Conservation (phyloP, 306 rosid species). For the Pterocarpus santalinus region DNA sequence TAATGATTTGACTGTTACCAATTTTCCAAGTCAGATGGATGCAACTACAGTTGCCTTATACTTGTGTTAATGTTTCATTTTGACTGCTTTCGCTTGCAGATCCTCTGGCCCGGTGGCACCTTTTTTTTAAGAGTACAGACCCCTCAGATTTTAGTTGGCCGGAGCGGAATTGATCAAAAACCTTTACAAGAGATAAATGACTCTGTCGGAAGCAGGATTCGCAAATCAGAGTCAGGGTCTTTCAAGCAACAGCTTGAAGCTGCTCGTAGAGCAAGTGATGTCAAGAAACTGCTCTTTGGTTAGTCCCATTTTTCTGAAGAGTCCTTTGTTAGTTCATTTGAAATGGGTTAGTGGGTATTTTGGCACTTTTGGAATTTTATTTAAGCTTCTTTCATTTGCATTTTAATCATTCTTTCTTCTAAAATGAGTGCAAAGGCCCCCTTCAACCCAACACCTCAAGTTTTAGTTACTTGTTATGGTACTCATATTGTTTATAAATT, state of each 20-base stretch:
- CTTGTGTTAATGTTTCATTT: conserved; percentile 41
- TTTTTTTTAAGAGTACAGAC: conserved; percentile 69
- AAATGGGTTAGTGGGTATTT: conserved; percentile 1
- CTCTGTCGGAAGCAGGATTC: conserved; percentile 51
- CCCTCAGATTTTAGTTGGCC: conserved; percentile 49
- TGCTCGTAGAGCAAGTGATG: conserved; percentile 87
- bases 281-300: conserved; percentile 94
- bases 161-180: conserved; percentile 45
- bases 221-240: conserved; percentile 63
- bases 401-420: conserved; percentile 1
- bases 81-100: conserved; percentile 59
- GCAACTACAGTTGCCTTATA: not conserved
- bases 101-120: conserved; percentile 93
- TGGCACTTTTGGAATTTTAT: not conserved
- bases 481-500: not conserved
- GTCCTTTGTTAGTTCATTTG: not conserved
- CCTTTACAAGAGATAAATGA: conserved; percentile 55
- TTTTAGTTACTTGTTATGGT: not conserved
- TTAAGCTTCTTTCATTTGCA: not conserved
- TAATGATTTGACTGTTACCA: not conserved
- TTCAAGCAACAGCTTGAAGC: conserved; percentile 96
- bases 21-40: not conserved
- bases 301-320: conserved; percentile 54
- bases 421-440: not conserved
- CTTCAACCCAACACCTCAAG: not conserved